A percentile compares a stretch with the other conserved stretches of the same genome.
Evolutionary conservation across 2,329 filamentous ascomycete genomes (phyloP).

Genomic region (Dactylellina sp.): DNA sequence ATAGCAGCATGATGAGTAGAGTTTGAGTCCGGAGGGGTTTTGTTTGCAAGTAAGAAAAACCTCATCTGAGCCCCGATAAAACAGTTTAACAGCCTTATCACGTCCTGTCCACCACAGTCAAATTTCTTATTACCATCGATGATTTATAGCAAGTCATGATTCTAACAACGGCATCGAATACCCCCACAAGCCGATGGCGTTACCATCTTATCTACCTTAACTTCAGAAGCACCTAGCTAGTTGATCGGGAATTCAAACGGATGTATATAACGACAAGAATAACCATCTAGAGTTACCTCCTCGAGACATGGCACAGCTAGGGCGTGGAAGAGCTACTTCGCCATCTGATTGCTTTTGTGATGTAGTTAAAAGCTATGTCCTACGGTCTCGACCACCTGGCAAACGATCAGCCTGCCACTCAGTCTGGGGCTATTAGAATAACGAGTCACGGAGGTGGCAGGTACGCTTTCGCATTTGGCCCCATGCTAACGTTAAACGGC

Average conservation of each 20-base stretch:
- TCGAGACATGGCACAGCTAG: too few relatives aligned
- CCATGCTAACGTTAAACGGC: too few relatives aligned
- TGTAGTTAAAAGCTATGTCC: background rate
- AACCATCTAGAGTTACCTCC: too few relatives aligned
- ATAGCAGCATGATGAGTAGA: slow-evolving; percentile 1
- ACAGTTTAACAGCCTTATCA: background rate
- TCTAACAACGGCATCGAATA: too few relatives aligned
- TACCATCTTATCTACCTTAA: background rate
- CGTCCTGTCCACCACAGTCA: too few relatives aligned
- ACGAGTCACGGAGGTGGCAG: background rate
- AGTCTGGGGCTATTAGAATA: background rate
- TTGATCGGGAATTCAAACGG: too few relatives aligned
- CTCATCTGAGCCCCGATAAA: background rate
- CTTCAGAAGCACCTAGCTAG: background rate
- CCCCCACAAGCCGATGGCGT: too few relatives aligned
- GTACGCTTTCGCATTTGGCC: too few relatives aligned
- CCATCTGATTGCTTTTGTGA: background rate
- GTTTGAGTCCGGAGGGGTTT: slow-evolving; percentile 25
- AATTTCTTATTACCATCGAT: too few relatives aligned
- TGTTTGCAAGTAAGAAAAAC: slow-evolving; percentile 27
- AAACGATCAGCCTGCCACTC: slow-evolving; percentile 22
- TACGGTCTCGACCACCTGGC: background rate
- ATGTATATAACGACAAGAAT: too few relatives aligned
- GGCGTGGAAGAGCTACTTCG: too few relatives aligned
- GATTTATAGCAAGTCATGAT: too few relatives aligned